Base-by-base conservation (phyloP, 192 early-diverging fungal genomes). In the Rhizophagus clarus region DNA sequence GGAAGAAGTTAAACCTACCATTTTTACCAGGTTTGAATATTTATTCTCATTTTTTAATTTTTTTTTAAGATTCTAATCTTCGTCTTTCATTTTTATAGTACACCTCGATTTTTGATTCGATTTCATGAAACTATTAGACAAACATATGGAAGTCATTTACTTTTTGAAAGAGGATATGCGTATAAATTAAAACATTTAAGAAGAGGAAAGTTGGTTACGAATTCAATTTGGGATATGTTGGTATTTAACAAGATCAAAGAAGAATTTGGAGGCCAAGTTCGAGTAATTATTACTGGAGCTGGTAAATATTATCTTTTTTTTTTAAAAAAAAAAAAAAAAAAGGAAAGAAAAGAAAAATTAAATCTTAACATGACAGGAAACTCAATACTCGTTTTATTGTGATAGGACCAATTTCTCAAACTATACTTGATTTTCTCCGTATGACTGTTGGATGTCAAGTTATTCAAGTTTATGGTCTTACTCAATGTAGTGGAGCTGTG, bases 1-100 rank as follows among this genome's bases (percentile, higher is more conserved):
- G 64, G 88, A 88, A 66, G 79, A 87, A 28, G 89, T 95, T 60
- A 81, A 88, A 37, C 97, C 97, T 7, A 95, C 93, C 22, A 72
- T 96, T 47, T 93, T 97, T 77, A 87, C 83, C 69, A 83, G 82
- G 86, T 87, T 45, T 45, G 20, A 24, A 20, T 29, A 15, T 22
- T 12, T 37, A 31, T 72, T 49, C 12, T 20, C 11, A 51, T 24
- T 14, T 47, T 42, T 49, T 72, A 47, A 49, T n/a, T 47, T 51
- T 51, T 28, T 49, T 34, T 69, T 69, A 20, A 5, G 62, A 64
- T 64, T 26, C 10, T 28, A 34, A 70, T 15, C 40, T 40, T 37
- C 11, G 20, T 10, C 8, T 72, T 14, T 67, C 3, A 1, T 29
- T 67, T 26, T 14, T 40, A 71, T 62, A 87, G 85, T 70, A 68